Evolutionary conservation across 1,284 basidiomycete genomes (phyloP).

Genomic region (Melanopsichium pennsylvanicum): DNA sequence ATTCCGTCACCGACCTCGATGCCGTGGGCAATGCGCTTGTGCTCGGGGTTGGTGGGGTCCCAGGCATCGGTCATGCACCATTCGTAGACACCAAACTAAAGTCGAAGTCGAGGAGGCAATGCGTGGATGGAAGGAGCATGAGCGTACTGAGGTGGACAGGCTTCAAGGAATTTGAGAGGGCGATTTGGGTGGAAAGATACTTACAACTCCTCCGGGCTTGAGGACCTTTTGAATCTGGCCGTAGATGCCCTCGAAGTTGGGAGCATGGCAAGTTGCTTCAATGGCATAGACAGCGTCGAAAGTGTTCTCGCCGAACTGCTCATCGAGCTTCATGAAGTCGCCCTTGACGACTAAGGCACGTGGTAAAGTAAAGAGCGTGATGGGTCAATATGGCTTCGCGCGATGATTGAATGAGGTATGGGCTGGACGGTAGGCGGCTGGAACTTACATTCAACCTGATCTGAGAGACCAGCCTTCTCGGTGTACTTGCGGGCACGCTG

Average conservation of each 20-base stretch:
- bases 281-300: slow-evolving; percentile 99
- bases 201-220: slow-evolving; percentile 93
- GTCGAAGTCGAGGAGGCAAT: too few relatives aligned
- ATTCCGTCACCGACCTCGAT: slow-evolving; percentile 87
- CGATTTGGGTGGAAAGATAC: too few relatives aligned
- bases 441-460: slow-evolving; percentile 76
- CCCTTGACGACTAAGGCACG: slow-evolving; percentile 66
- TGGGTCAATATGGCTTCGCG: too few relatives aligned
- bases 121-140: too few relatives aligned
- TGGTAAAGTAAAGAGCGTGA: too few relatives aligned
- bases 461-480: slow-evolving; percentile 76
- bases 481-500: slow-evolving; percentile 86
- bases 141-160: too few relatives aligned
- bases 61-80: slow-evolving; percentile 98
- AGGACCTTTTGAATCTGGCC: slow-evolving; percentile 91
- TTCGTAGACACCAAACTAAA: slow-evolving; percentile 98
- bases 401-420: too few relatives aligned
- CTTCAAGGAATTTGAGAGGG: too few relatives aligned
- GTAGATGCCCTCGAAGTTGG: slow-evolving; percentile 94
- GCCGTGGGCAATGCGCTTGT: slow-evolving; percentile 88
- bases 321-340: slow-evolving; percentile 93
- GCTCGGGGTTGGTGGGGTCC: slow-evolving; percentile 84
- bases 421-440: not conserved
- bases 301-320: slow-evolving; percentile 89
- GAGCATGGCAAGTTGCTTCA: slow-evolving; percentile 96